phyloP scores from a whole-genome alignment of 495 filamentous ascomycete genomes.

The Xylaria palmicola region DNA sequence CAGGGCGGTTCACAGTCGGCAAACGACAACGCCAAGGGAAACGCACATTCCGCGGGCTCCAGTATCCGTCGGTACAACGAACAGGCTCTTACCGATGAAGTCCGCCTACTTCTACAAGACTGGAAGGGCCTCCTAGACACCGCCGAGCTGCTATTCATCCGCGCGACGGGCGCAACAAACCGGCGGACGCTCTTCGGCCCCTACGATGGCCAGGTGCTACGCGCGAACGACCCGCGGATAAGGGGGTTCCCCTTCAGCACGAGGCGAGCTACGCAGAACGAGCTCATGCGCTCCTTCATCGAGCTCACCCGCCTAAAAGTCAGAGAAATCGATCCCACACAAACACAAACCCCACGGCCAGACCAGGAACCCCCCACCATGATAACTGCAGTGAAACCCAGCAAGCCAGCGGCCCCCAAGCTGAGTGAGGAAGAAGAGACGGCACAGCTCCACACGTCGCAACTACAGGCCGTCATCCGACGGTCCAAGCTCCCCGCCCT shows the following conservation, averaged over 20 bases:
- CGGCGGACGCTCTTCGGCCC: constrained; percentile 82
- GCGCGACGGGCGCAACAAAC: constrained; percentile 84
- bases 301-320: constrained; percentile 90
- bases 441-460: constrained; percentile 75
- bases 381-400: constrained; percentile 45
- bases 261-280: constrained; percentile 86
- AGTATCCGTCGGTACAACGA: constrained; percentile 92
- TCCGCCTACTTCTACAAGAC: constrained; percentile 71
- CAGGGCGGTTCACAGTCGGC: constrained; percentile 94
- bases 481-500: constrained; percentile 87
- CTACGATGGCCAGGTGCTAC: constrained; percentile 83
- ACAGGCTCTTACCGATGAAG: constrained; percentile 77
- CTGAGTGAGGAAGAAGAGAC: constrained; percentile 80
- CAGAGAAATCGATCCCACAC: constrained; percentile 60
- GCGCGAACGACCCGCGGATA: constrained; percentile 77
- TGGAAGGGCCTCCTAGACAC: constrained; percentile 85
- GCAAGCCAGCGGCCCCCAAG: constrained; percentile 49
- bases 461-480: constrained; percentile 82
- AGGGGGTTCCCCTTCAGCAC: constrained; percentile 93
- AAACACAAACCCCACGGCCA: constrained; percentile 56
- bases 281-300: constrained; percentile 89
- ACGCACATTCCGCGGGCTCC: constrained; percentile 90
- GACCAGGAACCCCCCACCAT: constrained; percentile 36
- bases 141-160: constrained; percentile 79
- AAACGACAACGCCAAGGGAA: constrained; percentile 86